Percentiles rank a stretch among this genome's conserved stretches.
phyloP scores from a whole-genome alignment of 306 rosid genomes.

The Fragaria ananassa region DNA sequence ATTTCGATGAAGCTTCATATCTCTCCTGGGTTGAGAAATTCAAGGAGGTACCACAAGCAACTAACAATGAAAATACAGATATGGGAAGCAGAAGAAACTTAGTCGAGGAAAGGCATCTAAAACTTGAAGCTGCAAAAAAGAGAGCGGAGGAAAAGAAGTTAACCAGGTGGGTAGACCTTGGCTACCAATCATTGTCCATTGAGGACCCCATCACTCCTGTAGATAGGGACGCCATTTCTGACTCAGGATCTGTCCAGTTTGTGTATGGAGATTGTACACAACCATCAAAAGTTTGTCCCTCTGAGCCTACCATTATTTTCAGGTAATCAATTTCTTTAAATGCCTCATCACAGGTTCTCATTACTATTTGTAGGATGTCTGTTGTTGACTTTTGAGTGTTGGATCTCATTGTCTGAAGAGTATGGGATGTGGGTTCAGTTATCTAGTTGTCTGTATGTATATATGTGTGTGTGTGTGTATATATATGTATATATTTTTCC shows the following conservation, averaged over 20 bases:
- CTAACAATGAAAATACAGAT: conserved; percentile 37
- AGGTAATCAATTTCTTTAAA: conserved; percentile 39
- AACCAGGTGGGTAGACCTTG: conserved; percentile 74
- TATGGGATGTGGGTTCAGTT: neutral
- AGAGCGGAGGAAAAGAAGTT: conserved; percentile 77
- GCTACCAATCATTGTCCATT: conserved; percentile 66
- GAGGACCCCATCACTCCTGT: conserved; percentile 45
- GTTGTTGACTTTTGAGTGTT: neutral
- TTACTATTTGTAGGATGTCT: neutral
- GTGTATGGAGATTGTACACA: conserved; percentile 88
- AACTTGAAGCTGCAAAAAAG: conserved; percentile 68
- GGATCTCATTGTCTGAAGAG: neutral
- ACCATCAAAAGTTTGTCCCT: conserved; percentile 49
- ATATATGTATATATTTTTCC: neutral
- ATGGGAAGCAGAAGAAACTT: conserved; percentile 39
- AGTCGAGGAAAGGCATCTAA: conserved; percentile 47
- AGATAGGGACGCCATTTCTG: conserved; percentile 42
- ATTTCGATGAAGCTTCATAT: conserved; percentile 75
- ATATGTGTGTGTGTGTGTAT: neutral
- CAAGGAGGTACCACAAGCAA: conserved; percentile 61
- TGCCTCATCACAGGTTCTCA: neutral
- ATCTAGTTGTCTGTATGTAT: neutral
- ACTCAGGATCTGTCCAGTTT: conserved; percentile 73
- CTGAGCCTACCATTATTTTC: conserved; percentile 69
- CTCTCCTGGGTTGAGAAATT: conserved; percentile 83